Evolutionary conservation across 306 rosid species (phyloP).

Genomic region (Arachis hypogaea): DNA sequence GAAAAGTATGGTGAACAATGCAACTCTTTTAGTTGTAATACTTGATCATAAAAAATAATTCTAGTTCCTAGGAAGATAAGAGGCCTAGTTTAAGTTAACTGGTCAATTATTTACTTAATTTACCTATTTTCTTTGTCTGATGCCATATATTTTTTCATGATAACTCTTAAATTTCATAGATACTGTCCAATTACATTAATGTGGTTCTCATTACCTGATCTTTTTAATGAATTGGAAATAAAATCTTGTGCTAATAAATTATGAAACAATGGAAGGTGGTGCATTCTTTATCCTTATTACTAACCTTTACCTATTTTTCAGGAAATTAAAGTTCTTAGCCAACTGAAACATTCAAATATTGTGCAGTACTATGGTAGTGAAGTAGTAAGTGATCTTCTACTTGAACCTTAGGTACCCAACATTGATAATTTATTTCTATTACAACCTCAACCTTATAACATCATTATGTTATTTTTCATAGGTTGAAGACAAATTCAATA

Average conservation of each 20-base stretch:
- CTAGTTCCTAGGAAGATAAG: background rate
- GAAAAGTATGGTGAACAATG: conserved; percentile 13
- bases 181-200: conserved; percentile 11
- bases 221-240: conserved; percentile 22
- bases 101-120: background rate
- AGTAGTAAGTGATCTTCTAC: conserved; percentile 59
- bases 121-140: conserved; percentile 21
- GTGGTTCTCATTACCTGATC: background rate
- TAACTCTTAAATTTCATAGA: conserved; percentile 8
- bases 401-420: conserved; percentile 30
- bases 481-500: conserved; percentile 74
- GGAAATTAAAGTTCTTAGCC: conserved; percentile 91
- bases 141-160: conserved; percentile 16
- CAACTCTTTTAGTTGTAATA: conserved; percentile 1
- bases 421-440: conserved; percentile 16
- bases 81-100: background rate
- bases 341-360: conserved; percentile 78
- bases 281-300: conserved; percentile 23
- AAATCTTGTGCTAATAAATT: background rate
- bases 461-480: conserved; percentile 41
- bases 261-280: background rate
- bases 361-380: conserved; percentile 94
- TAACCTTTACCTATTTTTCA: conserved; percentile 37
- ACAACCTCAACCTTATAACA: background rate
- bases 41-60: conserved; percentile 16